Percentiles rank a stretch among this genome's conserved stretches.
These are phyloP conservation scores for Hansenula anomala DNA, from an alignment of 1,139 yeast genomes.

Conservation along the genomic window DNA sequence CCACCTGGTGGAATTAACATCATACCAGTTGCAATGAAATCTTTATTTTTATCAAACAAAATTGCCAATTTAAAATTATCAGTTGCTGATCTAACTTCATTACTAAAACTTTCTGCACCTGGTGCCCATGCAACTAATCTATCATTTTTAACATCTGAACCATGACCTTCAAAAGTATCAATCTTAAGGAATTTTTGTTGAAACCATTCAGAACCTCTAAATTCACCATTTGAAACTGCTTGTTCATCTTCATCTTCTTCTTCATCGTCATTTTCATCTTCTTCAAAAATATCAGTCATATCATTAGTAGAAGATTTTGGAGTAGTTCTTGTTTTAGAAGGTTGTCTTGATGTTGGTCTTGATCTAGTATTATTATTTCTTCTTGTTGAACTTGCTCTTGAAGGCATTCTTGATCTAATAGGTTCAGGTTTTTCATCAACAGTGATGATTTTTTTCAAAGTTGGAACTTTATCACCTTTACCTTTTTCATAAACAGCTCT, in stretches of 20 bases:
- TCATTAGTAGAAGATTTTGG: no score
- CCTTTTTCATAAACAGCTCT: slow-evolving; percentile 59
- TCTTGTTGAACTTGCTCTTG: neutral
- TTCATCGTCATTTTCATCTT: slow-evolving; percentile 21
- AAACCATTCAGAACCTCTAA: slow-evolving; percentile 54
- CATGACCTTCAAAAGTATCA: slow-evolving; percentile 51
- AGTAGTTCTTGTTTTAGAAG: slow-evolving; percentile 7
- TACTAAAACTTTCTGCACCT: slow-evolving; percentile 45
- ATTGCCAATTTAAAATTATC: slow-evolving; percentile 63
- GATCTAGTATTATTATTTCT: neutral
- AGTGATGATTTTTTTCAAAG: slow-evolving; percentile 54
- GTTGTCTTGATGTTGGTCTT: slow-evolving; percentile 7
- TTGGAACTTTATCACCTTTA: slow-evolving; percentile 48
- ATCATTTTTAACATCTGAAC: slow-evolving; percentile 37
- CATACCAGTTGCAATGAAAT: slow-evolving; percentile 73
- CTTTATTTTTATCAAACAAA: slow-evolving; percentile 62
- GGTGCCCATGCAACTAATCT: slow-evolving; percentile 70
- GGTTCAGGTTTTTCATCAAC: slow-evolving; percentile 29
- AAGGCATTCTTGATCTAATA: neutral
- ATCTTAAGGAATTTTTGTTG: slow-evolving; percentile 40
- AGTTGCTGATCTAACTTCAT: slow-evolving; percentile 36
- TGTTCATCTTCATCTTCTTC: slow-evolving; percentile 14
- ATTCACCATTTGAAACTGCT: slow-evolving; percentile 26
- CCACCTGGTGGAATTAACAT: slow-evolving; percentile 64
- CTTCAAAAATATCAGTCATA: slow-evolving; percentile 17